phyloP scores from a whole-genome alignment of 805 yeast genomes.

The Candida schatavii region DNA sequence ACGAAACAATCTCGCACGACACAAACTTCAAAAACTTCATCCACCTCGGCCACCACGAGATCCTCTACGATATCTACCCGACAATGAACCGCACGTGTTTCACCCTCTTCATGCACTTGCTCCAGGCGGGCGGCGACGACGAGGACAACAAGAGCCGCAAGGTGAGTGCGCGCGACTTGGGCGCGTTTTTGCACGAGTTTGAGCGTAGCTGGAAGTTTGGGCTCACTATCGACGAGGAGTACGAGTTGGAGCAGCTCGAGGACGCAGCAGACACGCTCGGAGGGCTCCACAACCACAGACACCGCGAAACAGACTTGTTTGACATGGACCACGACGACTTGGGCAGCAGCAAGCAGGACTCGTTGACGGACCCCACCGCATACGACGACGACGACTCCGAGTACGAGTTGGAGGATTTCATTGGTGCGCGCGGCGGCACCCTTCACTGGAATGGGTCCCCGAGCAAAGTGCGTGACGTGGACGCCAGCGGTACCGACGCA shows the following conservation, averaged over 20 bases:
- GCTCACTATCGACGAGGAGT: slow-evolving; percentile 47
- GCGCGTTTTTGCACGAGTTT: slow-evolving; percentile 29
- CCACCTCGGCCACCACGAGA: slow-evolving; percentile 32
- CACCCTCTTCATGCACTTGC: slow-evolving; percentile 38
- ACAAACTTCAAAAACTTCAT: slow-evolving; percentile 43
- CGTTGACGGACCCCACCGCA: slow-evolving; percentile 1
- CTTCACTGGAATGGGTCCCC: no score
- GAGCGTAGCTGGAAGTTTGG: slow-evolving; percentile 35
- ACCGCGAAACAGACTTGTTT: slow-evolving; percentile 29
- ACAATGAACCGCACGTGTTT: slow-evolving; percentile 43
- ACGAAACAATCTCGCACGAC: no score
- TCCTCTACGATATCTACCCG: slow-evolving; percentile 50
- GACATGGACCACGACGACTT: slow-evolving; percentile 33
- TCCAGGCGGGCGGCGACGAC: slow-evolving; percentile 37
- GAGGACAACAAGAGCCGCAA: slow-evolving; percentile 17
- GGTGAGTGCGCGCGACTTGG: slow-evolving; percentile 32
- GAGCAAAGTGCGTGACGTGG: not conserved
- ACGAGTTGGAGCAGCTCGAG: slow-evolving; percentile 17
- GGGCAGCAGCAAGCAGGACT: slow-evolving; percentile 3
- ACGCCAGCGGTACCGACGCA: not conserved
- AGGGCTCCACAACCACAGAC: slow-evolving; percentile 5
- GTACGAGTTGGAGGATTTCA: slow-evolving; percentile 3
- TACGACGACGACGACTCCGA: slow-evolving; percentile 3
- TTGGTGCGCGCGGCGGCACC: not conserved
- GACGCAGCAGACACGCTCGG: slow-evolving; percentile 3